Conservation (phyloP, 177 flowering plant genomes). For the Vitis hybrid region DNA sequence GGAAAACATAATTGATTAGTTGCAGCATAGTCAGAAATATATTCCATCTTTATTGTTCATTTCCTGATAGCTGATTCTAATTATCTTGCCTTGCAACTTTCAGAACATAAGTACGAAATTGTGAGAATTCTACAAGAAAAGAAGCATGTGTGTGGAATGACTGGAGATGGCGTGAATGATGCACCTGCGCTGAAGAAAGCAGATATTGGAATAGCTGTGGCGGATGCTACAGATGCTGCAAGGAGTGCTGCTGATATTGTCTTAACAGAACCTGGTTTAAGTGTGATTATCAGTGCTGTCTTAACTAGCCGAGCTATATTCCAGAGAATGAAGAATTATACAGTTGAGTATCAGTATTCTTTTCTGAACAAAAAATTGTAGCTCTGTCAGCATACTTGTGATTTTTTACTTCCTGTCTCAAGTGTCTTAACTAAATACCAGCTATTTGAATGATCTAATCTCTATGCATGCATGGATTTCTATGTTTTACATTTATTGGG, state of each 20-base stretch:
- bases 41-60: neutral
- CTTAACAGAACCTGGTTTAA: constrained; percentile 84
- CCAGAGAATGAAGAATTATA: constrained; percentile 91
- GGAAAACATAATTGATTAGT: neutral
- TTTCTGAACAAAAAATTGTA: constrained; percentile 9
- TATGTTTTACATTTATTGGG: no score
- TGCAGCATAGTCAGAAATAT: neutral
- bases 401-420: no score
- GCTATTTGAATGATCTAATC: no score
- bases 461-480: no score
- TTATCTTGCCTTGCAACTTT: constrained; percentile 10
- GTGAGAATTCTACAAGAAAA: constrained; percentile 85
- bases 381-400: neutral
- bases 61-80: neutral
- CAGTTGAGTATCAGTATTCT: constrained; percentile 41
- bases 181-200: constrained; percentile 92
- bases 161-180: constrained; percentile 94
- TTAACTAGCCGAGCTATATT: constrained; percentile 85
- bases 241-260: constrained; percentile 86
- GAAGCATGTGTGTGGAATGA: constrained; percentile 88
- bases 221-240: constrained; percentile 90
- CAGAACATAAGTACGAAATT: constrained; percentile 90
- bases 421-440: no score
- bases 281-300: constrained; percentile 83
- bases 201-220: constrained; percentile 87